Evolutionary conservation across 2,329 filamentous ascomycete genomes (phyloP).

Genomic region (Hymenoscyphus linearis): DNA sequence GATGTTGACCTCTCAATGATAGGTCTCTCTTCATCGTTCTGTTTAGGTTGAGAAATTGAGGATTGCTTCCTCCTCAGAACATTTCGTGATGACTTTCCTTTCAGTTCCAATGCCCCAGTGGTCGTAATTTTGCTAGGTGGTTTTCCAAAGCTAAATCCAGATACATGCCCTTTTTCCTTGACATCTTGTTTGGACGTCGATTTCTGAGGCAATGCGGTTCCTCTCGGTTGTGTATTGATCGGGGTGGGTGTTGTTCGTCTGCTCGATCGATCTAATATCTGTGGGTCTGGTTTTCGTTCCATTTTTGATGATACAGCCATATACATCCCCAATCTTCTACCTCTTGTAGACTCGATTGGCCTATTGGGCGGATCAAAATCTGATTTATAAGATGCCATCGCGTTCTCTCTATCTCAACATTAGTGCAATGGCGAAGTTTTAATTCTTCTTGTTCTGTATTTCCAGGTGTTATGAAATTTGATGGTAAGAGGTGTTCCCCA

Average conservation of each 20-base stretch:
- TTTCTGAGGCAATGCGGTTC: constrained; percentile 19
- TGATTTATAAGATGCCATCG: constrained; percentile 40
- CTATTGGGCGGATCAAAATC: constrained; percentile 38
- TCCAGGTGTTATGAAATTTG: constrained; percentile 22
- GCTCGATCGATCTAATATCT: constrained; percentile 14
- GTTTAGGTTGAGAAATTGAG: constrained; percentile 35
- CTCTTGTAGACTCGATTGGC: constrained; percentile 35
- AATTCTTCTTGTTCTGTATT: constrained; percentile 10
- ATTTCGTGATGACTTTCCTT: constrained; percentile 35
- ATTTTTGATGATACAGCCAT: constrained; percentile 39
- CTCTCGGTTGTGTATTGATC: constrained; percentile 19
- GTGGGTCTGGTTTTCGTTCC: constrained; percentile 19
- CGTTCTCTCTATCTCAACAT: constrained; percentile 27
- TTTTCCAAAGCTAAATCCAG: constrained; percentile 25
- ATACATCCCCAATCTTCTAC: constrained; percentile 27
- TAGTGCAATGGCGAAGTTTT: constrained; percentile 15
- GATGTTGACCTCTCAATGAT: constrained; percentile 23
- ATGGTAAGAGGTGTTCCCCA: constrained; percentile 19
- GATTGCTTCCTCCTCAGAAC: constrained; percentile 47
- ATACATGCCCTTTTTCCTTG: constrained; percentile 7
- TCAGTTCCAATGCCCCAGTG: constrained; percentile 18
- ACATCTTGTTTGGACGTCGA: constrained; percentile 12
- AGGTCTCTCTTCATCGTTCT: constrained; percentile 23
- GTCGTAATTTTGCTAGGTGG: constrained; percentile 11
- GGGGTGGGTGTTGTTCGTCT: constrained; percentile 21